Evolutionary conservation across 371 early-diverging fungal species (phyloP), one percentile per base, ranked within the genome.

Genomic region (Coemansia sp.): DNA sequence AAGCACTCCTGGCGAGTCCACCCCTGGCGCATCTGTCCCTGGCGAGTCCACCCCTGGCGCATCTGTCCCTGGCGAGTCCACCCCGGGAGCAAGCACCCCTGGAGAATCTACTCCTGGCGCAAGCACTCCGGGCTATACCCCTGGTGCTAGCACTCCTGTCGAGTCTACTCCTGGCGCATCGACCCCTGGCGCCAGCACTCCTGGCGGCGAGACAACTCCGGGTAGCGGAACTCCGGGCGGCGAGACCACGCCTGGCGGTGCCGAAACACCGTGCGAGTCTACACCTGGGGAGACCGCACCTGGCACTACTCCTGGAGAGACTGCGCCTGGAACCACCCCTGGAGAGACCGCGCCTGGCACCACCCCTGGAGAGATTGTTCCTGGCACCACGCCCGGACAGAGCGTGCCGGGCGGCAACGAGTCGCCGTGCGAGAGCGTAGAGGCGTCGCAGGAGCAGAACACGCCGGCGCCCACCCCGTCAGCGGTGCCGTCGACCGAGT

Each of bases 41-140:
- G 60, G 58, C 41, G 70, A 58, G 4, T 16, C 12, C 11, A 45
- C 57, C 8, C 38, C 63, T 2, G 47, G 50, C 5, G n/a, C 53
- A 0, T 0, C 40, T n/a, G n/a, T 16, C 1, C 42, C 12, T 41
- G 31, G 47, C 40, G 54, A 53, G 30, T 20, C 57, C 0, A 33
- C 57, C 26, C 26, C 26, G 26, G 26, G 26, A 26, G 26, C 26
- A n/a, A 43, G n/a, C 43, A 43, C 43, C 0, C 61, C 66, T 16
- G 61, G 54, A 26, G 59, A 20, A 14, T 34, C 40, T 9, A 60
- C 61, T 26, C 66, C 66, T 12, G 56, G 54, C 30, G 53, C 11
- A 2, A 45, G 20, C 4, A 47, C 40, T 26, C 35, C 63, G 5
- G 7, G 36, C 20, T 33, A 35, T 2, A 59, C 60, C n/a, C 60